phyloP scores from a whole-genome alignment of 495 filamentous ascomycete species.

The Darksidea phi region DNA sequence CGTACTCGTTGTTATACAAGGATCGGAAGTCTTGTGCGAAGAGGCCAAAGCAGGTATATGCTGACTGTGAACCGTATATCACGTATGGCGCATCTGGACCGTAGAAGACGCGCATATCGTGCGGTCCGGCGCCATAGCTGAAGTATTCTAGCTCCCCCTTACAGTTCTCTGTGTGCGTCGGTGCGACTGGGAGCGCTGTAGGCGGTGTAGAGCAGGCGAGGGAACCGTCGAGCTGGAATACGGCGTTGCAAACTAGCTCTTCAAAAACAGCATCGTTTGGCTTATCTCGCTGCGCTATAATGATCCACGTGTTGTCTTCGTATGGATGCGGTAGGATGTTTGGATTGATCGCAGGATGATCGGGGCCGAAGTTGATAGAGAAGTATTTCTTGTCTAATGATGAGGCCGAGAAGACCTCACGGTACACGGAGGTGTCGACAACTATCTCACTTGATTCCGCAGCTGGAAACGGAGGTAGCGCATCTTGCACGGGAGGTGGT shows the following conservation, averaged over 20 bases:
- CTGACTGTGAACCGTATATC: constrained; percentile 53
- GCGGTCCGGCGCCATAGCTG: constrained; percentile 44
- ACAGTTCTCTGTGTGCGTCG: constrained; percentile 48
- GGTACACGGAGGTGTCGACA: constrained; percentile 9
- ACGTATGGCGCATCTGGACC: constrained; percentile 49
- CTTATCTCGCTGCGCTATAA: constrained; percentile 48
- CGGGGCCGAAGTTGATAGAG: constrained; percentile 45
- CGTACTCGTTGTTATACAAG: constrained; percentile 47
- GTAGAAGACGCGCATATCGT: constrained; percentile 56
- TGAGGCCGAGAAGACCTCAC: constrained; percentile 48
- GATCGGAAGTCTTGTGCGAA: constrained; percentile 53
- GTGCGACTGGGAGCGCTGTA: constrained; percentile 45
- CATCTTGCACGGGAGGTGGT: not conserved
- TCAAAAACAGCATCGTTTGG: constrained; percentile 36
- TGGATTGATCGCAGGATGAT: constrained; percentile 47
- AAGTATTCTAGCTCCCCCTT: constrained; percentile 42
- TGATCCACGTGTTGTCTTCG: constrained; percentile 47
- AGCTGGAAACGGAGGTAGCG: not conserved
- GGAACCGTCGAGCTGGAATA: constrained; percentile 41
- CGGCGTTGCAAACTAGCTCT: constrained; percentile 51
- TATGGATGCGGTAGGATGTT: constrained; percentile 55
- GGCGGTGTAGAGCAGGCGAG: constrained; percentile 47
- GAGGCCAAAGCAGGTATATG: constrained; percentile 52
- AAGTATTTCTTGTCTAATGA: constrained; percentile 47
- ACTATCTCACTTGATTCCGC: not conserved